Evolutionary conservation across 1,284 basidiomycete species (phyloP).

Genomic region (Cutaneotrichosporon sp.): DNA sequence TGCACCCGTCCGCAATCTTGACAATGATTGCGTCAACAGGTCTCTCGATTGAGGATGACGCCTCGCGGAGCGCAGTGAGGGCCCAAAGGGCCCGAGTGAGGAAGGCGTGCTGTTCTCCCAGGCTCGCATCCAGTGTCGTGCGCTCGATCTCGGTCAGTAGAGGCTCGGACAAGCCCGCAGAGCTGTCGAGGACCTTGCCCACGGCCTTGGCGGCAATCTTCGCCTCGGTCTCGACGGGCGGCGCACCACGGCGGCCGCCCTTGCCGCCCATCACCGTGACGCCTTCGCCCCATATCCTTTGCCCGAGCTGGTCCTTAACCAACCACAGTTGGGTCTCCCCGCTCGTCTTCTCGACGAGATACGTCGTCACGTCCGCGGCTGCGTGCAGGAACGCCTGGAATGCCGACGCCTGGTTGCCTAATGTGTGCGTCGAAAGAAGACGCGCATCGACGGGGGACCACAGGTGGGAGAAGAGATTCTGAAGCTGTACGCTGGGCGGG

Average conservation of each 20-base stretch:
- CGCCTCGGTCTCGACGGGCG: constrained; percentile 32
- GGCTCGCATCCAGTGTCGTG: constrained; percentile 59
- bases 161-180: constrained; percentile 64
- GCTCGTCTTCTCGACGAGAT: constrained; percentile 26
- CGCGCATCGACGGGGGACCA: constrained; percentile 44
- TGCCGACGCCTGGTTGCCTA: constrained; percentile 34
- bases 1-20: constrained; percentile 17
- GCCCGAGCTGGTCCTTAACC: constrained; percentile 32
- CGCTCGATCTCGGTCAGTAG: constrained; percentile 58
- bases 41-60: not conserved
- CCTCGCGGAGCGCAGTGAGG: constrained; percentile 9
- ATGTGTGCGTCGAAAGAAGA: constrained; percentile 37
- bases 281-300: constrained; percentile 37
- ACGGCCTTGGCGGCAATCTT: constrained; percentile 26
- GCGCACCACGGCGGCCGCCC: constrained; percentile 20
- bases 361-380: constrained; percentile 29
- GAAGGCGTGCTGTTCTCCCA: constrained; percentile 18
- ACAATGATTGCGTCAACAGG: constrained; percentile 11
- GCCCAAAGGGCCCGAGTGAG: constrained; percentile 16
- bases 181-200: constrained; percentile 15
- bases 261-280: constrained; percentile 36
- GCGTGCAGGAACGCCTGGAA: constrained; percentile 40
- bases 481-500: constrained; percentile 20
- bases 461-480: constrained; percentile 40
- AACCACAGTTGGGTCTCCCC: constrained; percentile 29